phyloP scores from a whole-genome alignment of 2,329 filamentous ascomycete genomes.

The Pseudocercospora pini-densiflorae region DNA sequence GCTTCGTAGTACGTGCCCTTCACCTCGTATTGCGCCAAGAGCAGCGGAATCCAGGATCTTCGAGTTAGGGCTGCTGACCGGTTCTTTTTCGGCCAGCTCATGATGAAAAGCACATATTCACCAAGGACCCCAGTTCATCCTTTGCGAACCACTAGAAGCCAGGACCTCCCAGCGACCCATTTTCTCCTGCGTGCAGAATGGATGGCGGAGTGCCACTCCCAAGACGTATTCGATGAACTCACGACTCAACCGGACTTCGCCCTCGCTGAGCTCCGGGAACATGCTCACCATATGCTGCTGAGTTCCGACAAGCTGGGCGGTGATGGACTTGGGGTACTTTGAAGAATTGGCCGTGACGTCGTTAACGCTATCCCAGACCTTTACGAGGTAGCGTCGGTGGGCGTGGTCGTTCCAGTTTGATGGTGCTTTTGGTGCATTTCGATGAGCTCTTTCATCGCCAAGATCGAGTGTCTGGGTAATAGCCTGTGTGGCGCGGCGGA shows the following conservation, averaged over 20 bases:
- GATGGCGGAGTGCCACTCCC: slow-evolving; percentile 29
- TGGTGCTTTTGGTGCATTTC: slow-evolving; percentile 28
- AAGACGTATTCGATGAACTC: slow-evolving; percentile 38
- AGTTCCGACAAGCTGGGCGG: slow-evolving; percentile 25
- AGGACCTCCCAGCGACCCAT: slow-evolving; percentile 37
- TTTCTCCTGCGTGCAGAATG: slow-evolving; percentile 32
- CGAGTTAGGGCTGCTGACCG: neutral
- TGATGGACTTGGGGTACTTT: slow-evolving; percentile 22
- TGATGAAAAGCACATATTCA: slow-evolving; percentile 17
- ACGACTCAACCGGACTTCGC: slow-evolving; percentile 22
- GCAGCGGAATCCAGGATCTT: neutral
- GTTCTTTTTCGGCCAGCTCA: neutral
- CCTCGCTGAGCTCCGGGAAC: slow-evolving; percentile 34
- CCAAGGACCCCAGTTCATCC: slow-evolving; percentile 38
- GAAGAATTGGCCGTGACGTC: slow-evolving; percentile 23
- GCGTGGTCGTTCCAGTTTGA: slow-evolving; percentile 33
- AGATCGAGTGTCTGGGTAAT: slow-evolving; percentile 30
- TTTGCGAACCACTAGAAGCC: slow-evolving; percentile 28
- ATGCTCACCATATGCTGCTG: slow-evolving; percentile 29
- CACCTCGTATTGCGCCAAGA: neutral
- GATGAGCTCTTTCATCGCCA: slow-evolving; percentile 23
- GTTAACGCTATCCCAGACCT: slow-evolving; percentile 32
- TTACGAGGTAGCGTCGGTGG: slow-evolving; percentile 30
- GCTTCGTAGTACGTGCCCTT: neutral
- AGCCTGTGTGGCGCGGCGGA: slow-evolving; percentile 30